phyloP scores from a whole-genome alignment of 2,329 filamentous ascomycete genomes.

The Cordyceps cateniannulata region DNA sequence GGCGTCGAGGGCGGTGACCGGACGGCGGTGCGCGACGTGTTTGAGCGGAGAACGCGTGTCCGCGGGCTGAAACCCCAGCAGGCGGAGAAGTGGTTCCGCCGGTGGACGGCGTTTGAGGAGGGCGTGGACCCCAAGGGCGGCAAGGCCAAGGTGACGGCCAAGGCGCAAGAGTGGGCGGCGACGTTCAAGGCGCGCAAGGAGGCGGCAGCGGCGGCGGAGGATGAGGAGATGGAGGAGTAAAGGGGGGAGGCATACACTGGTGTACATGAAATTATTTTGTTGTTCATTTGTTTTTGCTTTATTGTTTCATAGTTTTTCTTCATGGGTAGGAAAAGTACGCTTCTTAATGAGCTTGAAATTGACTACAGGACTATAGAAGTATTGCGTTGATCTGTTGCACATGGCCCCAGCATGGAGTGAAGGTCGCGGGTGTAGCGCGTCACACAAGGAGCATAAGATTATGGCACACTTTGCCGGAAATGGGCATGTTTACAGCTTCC shows the following conservation, averaged over 20 bases:
- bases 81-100: conserved; percentile 82
- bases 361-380: neutral
- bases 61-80: conserved; percentile 73
- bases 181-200: conserved; percentile 39
- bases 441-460: too few species aligned
- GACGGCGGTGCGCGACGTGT: conserved; percentile 64
- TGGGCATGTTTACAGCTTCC: neutral
- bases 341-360: neutral
- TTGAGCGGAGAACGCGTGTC: conserved; percentile 67
- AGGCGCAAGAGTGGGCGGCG: conserved; percentile 65
- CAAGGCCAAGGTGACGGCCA: conserved; percentile 62
- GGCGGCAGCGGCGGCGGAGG: conserved; percentile 27
- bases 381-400: neutral
- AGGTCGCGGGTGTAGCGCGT: too few species aligned
- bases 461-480: too few species aligned
- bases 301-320: neutral
- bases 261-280: conserved; percentile 7
- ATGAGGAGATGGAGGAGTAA: conserved; percentile 30
- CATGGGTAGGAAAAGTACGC: conserved; percentile 13
- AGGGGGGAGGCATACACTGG: neutral
- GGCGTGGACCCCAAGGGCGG: conserved; percentile 59
- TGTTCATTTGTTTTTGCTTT: neutral
- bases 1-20: conserved; percentile 45
- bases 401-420: too few species aligned
- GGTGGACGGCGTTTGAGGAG: conserved; percentile 87